Base-by-base conservation (phyloP, 345 rosid species). In the Eucalyptus pauciflora region DNA sequence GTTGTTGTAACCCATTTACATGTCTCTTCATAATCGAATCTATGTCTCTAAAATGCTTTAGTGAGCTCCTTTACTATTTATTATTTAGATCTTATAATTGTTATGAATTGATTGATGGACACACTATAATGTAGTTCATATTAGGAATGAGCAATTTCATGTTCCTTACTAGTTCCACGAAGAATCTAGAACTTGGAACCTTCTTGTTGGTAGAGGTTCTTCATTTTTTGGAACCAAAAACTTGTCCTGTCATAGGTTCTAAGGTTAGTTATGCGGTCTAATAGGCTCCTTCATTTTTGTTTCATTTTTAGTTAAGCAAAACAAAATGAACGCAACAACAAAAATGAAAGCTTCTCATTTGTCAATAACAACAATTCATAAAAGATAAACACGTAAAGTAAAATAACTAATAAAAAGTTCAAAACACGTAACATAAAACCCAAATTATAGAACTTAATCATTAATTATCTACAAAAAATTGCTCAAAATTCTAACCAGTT, bases 181-280 rank as follows among this genome's bases (percentile, higher is more conserved):
- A 52, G 58, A 56, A 9, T 22, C 3, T 56, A 56, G 3, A 56
- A 56, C 29, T 24, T 10, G 62, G 1, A 24, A 56, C 29, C 6
- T 56, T 24, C 62, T 56, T 56, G 6, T 56, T 10, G 62, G 29
- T 56, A 56, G 1, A 56, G 0, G 24, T 52, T 52, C 1, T 52
- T 52, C 58, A 18, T 52, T 18, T 52, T 52, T 56, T 24, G 13
- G 6, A 56, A 56, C 62, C 1, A 0, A 24, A 56, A 56, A 56
- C 62, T 4, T 52, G 18, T 0, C 10, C 0, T 2, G 8, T 52
- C 1, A 52, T 52, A 18, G 4, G 4, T 18, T 52, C 24, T 18
- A 18, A 52, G 4, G 24, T 52, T 0, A 0, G 4, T 18, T 56
- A 0, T 56, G 0, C 1, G 1, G 29, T 56, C 13, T 56, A 56